Evolutionary conservation across 768 basidiomycete species (phyloP).

Genomic region (Daedaleopsis nitida): DNA sequence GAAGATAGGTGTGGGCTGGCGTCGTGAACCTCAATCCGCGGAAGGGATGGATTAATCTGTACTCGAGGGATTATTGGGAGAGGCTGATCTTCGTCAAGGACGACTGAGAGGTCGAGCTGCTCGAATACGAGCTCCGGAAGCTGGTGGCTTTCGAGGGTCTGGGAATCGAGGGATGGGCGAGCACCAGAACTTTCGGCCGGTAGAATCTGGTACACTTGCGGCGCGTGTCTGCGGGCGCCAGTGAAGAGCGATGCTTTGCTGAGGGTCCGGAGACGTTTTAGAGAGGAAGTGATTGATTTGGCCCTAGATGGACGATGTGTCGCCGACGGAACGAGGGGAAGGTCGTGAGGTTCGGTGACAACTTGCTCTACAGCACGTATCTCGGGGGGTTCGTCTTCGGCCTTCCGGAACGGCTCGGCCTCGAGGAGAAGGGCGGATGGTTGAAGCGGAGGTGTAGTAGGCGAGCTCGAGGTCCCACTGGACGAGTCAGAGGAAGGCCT

Average conservation of each 20-base stretch:
- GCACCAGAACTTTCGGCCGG: conserved; percentile 12
- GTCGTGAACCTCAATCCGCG: conserved; percentile 8
- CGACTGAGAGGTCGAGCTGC: conserved; percentile 21
- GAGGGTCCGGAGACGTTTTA: conserved; percentile 28
- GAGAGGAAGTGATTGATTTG: conserved; percentile 17
- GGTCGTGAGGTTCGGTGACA: conserved; percentile 5
- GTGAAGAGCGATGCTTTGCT: conserved; percentile 22
- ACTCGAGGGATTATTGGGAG: neutral
- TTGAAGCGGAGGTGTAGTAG: conserved; percentile 22
- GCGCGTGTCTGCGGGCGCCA: conserved; percentile 17
- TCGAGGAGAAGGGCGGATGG: conserved; percentile 31
- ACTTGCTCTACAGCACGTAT: conserved; percentile 13
- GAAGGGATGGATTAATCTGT: neutral
- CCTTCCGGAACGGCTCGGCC: conserved; percentile 31
- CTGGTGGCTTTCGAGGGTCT: conserved; percentile 3
- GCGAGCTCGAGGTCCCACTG: conserved; percentile 2
- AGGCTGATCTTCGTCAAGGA: conserved; percentile 10
- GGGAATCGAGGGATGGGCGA: neutral
- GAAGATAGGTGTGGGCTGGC: conserved; percentile 14
- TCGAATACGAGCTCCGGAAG: conserved; percentile 33
- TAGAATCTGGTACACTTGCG: conserved; percentile 15
- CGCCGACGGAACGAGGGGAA: conserved; percentile 11
- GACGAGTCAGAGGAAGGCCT: conserved; percentile 11
- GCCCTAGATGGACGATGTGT: conserved; percentile 16
- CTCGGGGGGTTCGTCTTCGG: conserved; percentile 14